Conservation (phyloP, 257 asterid species). For the Nicotiana tabacum region DNA sequence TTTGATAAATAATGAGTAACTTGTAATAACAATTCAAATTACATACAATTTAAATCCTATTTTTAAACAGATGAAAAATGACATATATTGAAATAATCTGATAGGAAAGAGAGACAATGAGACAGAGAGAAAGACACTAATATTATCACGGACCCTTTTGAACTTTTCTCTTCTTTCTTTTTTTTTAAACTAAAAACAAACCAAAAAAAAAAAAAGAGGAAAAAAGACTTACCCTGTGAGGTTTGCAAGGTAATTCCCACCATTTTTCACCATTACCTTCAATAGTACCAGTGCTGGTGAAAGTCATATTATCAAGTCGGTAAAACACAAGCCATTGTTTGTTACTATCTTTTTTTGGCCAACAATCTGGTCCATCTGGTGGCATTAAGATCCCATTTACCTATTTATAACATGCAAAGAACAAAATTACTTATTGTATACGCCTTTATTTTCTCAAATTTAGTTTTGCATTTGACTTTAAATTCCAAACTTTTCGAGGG, state of each 20-base stretch:
- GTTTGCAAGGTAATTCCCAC: constrained; percentile 99
- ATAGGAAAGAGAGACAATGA: neutral
- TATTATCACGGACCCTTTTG: neutral
- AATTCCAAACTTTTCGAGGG: too few relatives aligned
- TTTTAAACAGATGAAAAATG: neutral
- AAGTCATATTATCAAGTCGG: constrained; percentile 55
- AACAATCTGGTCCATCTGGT: constrained; percentile 90
- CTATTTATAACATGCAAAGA: constrained; percentile 19
- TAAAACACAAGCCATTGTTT: constrained; percentile 95
- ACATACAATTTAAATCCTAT: too few relatives aligned
- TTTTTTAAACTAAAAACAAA: too few relatives aligned
- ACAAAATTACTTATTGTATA: neutral
- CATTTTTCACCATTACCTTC: constrained; percentile 90
- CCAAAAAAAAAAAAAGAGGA: neutral
- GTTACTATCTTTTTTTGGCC: constrained; percentile 77
- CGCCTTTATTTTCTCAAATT: too few relatives aligned
- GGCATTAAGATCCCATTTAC: constrained; percentile 85
- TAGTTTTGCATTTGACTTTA: too few relatives aligned
- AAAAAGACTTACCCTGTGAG: constrained; percentile 58
- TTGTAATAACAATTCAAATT: neutral
- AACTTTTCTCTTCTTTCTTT: neutral
- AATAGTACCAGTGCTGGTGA: constrained; percentile 72
- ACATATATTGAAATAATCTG: neutral
- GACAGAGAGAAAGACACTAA: neutral
- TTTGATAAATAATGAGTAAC: neutral